Conservation (phyloP, 108 stramenopile genomes). For the Fragilariopsis cylindrus region DNA sequence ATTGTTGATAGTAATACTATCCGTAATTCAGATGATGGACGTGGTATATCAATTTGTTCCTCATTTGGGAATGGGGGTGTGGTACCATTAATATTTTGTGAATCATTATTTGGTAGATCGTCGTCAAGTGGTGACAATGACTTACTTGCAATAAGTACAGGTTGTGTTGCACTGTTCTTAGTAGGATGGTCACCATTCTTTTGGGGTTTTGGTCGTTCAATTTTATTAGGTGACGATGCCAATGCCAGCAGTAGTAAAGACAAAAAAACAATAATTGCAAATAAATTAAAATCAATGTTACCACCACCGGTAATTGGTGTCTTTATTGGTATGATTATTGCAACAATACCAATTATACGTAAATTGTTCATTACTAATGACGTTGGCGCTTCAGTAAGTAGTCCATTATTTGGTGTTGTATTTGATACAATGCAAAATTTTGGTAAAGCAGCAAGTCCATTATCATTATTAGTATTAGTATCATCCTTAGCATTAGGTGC, state of each 20-base stretch:
- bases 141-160: constrained; percentile 21
- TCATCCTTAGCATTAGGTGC: constrained; percentile 39
- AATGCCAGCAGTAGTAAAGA: not conserved
- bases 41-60: constrained; percentile 11
- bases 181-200: constrained; percentile 51
- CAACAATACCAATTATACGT: constrained; percentile 11
- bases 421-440: constrained; percentile 31
- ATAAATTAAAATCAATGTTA: constrained; percentile 14
- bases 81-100: constrained; percentile 4
- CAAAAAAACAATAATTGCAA: not conserved
- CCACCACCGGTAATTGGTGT: constrained; percentile 36
- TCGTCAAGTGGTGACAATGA: not conserved
- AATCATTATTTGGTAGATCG: constrained; percentile 13
- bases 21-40: not conserved
- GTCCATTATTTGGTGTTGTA: constrained; percentile 5
- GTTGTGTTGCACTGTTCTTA: constrained; percentile 30
- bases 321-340: constrained; percentile 26
- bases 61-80: constrained; percentile 26
- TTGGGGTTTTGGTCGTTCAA: constrained; percentile 36
- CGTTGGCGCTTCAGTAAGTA: constrained; percentile 23
- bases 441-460: constrained; percentile 37
- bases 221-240: constrained; percentile 18
- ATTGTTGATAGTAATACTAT: no score
- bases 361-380: constrained; percentile 4
- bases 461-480: constrained; percentile 32